A percentile compares a stretch with the other conserved stretches of the same genome.
phyloP scores from a whole-genome alignment of 208 protist genomes.

The Dictyostelium gargantuum region DNA sequence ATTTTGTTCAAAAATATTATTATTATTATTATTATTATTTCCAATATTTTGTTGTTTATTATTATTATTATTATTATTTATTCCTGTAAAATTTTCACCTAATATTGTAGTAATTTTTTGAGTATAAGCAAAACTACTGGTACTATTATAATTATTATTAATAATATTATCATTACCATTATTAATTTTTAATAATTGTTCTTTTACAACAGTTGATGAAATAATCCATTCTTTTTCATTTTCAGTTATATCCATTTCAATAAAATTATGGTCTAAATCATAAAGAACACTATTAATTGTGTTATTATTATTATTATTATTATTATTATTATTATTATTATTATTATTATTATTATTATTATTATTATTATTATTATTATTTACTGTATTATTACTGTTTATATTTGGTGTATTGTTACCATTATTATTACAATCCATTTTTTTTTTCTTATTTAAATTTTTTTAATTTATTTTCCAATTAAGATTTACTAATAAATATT shows the following conservation, averaged over 20 bases:
- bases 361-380: not conserved
- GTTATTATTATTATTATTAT: not conserved
- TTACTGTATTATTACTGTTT: not conserved
- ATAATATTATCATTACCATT: not conserved
- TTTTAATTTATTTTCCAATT: too few species aligned
- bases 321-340: not conserved
- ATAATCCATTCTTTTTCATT: not conserved
- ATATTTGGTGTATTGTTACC: too few species aligned
- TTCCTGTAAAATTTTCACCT: not conserved
- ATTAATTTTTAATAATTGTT: not conserved
- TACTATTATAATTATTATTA: not conserved
- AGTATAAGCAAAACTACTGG: not conserved
- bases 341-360: not conserved
- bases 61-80: not conserved
- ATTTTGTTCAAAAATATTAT: not conserved
- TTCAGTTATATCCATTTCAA: not conserved
- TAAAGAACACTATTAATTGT: not conserved
- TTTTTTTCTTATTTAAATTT: not conserved
- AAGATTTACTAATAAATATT: too few species aligned
- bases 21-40: not conserved
- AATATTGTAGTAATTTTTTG: too few species aligned
- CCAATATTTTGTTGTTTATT: not conserved
- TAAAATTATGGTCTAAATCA: too few species aligned
- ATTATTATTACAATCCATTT: not conserved
- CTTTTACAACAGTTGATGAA: not conserved